A percentile compares a stretch with the other conserved stretches of the same genome.
Conservation (phyloP, 73 alveolate species). For the Paramecium bursaria region DNA sequence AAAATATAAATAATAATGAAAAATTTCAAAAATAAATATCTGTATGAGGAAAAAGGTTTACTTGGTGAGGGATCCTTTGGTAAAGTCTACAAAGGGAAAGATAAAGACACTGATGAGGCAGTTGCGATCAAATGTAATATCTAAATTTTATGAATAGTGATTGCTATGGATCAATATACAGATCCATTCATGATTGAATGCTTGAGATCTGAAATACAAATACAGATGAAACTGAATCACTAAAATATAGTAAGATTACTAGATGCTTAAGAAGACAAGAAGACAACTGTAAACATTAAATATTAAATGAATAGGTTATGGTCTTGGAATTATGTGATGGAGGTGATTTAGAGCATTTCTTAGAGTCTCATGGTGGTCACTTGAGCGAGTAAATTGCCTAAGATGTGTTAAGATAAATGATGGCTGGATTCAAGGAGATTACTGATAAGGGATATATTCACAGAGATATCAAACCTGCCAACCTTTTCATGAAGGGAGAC, state of each 20-base stretch:
- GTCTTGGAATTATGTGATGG: constrained; percentile 62
- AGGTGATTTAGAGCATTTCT: constrained; percentile 50
- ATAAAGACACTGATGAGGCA: constrained; percentile 39
- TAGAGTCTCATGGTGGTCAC: constrained; percentile 51
- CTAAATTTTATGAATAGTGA: constrained; percentile 1
- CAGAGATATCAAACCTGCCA: constrained; percentile 82
- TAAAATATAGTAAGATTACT: neutral
- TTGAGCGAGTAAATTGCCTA: constrained; percentile 38
- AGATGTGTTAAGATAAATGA: constrained; percentile 20
- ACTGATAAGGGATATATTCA: constrained; percentile 73
- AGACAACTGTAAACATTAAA: neutral
- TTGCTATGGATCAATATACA: neutral
- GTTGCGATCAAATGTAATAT: constrained; percentile 48
- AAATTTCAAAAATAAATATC: constrained; percentile 23
- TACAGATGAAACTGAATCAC: neutral
- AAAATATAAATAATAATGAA: constrained; percentile 2
- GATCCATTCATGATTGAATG: constrained; percentile 7
- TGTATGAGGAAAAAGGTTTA: constrained; percentile 29
- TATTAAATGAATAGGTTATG: neutral
- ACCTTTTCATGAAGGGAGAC: constrained; percentile 46
- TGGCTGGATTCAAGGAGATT: constrained; percentile 56
- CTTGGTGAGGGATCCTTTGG: constrained; percentile 68
- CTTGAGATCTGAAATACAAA: neutral
- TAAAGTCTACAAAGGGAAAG: constrained; percentile 39
- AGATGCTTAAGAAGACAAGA: neutral